Conservation (phyloP, 306 rosid genomes). For the Malus fusca region DNA sequence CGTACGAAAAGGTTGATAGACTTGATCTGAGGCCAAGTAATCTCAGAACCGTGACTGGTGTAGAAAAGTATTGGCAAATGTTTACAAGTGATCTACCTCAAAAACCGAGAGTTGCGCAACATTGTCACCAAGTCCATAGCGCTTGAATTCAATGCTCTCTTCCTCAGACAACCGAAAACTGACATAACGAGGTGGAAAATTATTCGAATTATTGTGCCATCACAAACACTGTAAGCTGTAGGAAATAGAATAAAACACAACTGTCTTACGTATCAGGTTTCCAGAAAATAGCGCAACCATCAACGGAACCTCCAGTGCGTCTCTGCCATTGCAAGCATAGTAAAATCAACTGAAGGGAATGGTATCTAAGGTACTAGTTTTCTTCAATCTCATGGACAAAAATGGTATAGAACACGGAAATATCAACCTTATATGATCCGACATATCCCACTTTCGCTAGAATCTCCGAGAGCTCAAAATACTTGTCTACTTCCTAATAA, state of each 20-base stretch:
- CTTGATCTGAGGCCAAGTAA: background rate
- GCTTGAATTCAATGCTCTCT: conserved; percentile 68
- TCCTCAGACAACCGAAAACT: conserved; percentile 61
- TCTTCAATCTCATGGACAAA: background rate
- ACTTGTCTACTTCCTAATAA: conserved; percentile 80
- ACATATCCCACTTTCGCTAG: conserved; percentile 66
- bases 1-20: background rate
- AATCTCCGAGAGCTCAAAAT: conserved; percentile 44
- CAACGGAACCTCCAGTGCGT: conserved; percentile 70
- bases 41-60: background rate
- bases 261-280: conserved; percentile 60
- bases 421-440: conserved; percentile 60
- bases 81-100: conserved; percentile 46
- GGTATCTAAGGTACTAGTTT: background rate
- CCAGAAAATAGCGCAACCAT: conserved; percentile 89
- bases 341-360: background rate
- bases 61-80: conserved; percentile 9
- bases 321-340: conserved; percentile 38
- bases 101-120: conserved; percentile 81
- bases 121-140: conserved; percentile 72
- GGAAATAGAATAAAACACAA: background rate
- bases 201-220: conserved; percentile 10
- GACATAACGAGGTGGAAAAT: conserved; percentile 10
- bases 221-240: background rate
- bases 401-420: background rate